Base-by-base conservation (phyloP, 345 rosid species). In the Brassica incana region DNA sequence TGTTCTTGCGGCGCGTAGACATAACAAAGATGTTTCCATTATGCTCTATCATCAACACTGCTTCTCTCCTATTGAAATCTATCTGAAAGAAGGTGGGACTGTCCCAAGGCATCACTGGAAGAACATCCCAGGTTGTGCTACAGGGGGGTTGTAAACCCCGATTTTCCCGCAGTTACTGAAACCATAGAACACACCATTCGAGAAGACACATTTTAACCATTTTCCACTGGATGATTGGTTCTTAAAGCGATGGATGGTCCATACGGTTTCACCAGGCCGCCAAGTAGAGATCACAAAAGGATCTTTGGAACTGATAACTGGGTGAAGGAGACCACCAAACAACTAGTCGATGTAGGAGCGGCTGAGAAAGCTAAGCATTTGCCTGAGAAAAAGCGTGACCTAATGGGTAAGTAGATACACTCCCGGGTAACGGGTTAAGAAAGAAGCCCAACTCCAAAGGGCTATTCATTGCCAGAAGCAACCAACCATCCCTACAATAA, bases 401-500 rank as follows among this genome's bases (percentile, higher is more conserved):
- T 52, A 52, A n/a, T 5, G 18, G 58, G 58, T 52, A 52, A n/a
- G 20, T 52, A 5, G 58, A 52, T 52, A 52, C 58, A 52, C 58
- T 52, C 58, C 18, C 20, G 18, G 18, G 58, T 52, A 52, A 52
- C 20, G 58, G 58, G 58, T 52, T 52, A 1, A 52, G 20, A 52
- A 52, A n/a, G 18, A 52, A 52, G 6, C 1, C 56, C 56, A 48
- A 12, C 5, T n/a, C n/a, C 8, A 4, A 12, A 48, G 56, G 58
- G 2, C 0, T 52, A 4, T n/a, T n/a, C n/a, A 1, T n/a, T 52
- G 58, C 8, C 58, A 52, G 1, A n/a, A 52, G 20, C 58, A 52
- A 52, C 58, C 58, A 52, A 30, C 67, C 67, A 63, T 63, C 67
- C 38, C 67, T 63, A 29, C 38, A 29, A 63, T 11, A 63, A 29